Percentiles rank a stretch among this genome's conserved stretches.
These are phyloP conservation scores for Fomes fomentarius DNA, from an alignment of 1,284 basidiomycete genomes.

Conservation along the genomic window DNA sequence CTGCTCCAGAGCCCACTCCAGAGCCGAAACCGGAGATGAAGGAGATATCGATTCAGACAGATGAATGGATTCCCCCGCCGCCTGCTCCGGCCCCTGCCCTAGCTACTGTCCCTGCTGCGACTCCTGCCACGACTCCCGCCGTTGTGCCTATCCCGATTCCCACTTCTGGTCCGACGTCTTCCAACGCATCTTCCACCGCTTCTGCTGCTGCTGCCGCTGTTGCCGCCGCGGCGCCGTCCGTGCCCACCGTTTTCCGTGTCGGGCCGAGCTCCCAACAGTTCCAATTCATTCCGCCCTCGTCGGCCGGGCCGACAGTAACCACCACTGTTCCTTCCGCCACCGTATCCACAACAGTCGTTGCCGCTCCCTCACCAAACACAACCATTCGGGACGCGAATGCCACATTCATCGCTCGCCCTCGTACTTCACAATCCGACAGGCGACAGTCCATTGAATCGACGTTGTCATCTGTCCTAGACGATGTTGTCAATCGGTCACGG, in stretches of 20 bases:
- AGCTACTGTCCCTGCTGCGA: constrained; percentile 18
- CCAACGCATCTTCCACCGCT: constrained; percentile 5
- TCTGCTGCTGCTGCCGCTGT: constrained; percentile 23
- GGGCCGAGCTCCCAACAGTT: constrained; percentile 68
- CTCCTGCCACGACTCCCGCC: constrained; percentile 22
- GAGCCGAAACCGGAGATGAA: constrained; percentile 60
- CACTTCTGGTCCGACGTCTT: constrained; percentile 12
- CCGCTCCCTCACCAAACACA: constrained; percentile 44
- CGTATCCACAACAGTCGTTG: constrained; percentile 29
- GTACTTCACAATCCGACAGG: constrained; percentile 44
- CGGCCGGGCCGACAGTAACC: constrained; percentile 37
- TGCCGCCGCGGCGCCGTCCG: constrained; percentile 15
- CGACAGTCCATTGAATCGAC: constrained; percentile 65
- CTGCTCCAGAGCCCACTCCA: constrained; percentile 19
- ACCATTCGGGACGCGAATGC: constrained; percentile 48
- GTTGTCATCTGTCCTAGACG: constrained; percentile 52
- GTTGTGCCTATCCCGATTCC: constrained; percentile 21
- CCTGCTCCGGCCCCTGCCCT: constrained; percentile 31
- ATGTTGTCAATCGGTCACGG: constrained; percentile 52
- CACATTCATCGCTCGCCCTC: constrained; percentile 46
- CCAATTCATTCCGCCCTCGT: constrained; percentile 68
- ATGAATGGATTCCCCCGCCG: constrained; percentile 58
- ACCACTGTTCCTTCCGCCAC: constrained; percentile 6
- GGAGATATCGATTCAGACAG: constrained; percentile 81
- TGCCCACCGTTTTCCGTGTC: constrained; percentile 41